phyloP scores from a whole-genome alignment of 2,329 filamentous ascomycete genomes.

The Fusarium napiforme region DNA sequence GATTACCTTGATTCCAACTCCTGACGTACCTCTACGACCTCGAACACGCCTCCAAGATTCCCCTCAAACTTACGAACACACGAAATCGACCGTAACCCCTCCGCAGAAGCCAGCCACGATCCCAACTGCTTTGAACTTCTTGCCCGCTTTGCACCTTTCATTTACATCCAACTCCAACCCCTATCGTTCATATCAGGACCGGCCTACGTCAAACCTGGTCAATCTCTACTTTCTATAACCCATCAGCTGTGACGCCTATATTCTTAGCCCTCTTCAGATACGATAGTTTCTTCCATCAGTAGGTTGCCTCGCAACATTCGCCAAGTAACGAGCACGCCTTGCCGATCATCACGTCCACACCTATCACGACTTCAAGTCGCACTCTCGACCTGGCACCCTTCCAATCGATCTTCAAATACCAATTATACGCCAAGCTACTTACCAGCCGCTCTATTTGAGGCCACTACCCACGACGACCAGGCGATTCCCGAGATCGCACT shows the following conservation, averaged over 20 bases:
- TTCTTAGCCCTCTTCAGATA: background rate
- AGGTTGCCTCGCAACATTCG: slow-evolving; percentile 4
- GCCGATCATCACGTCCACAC: background rate
- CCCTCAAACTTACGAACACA: background rate
- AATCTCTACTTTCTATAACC: background rate
- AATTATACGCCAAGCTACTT: background rate
- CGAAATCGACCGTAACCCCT: background rate
- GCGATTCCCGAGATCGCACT: slow-evolving; percentile 34
- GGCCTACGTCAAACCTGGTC: background rate
- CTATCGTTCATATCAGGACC: slow-evolving; percentile 15
- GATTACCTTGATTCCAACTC: slow-evolving; percentile 1
- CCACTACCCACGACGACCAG: background rate
- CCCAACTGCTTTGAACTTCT: slow-evolving; percentile 6
- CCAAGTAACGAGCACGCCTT: background rate
- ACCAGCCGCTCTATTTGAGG: background rate
- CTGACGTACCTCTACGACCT: background rate
- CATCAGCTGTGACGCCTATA: background rate
- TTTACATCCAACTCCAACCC: slow-evolving; percentile 13
- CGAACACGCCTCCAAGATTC: background rate
- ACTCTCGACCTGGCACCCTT: background rate
- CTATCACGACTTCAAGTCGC: slow-evolving; percentile 3
- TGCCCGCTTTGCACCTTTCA: slow-evolving; percentile 29
- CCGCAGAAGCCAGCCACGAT: background rate
- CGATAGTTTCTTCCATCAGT: background rate
- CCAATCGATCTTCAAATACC: background rate